A percentile compares a stretch with the other conserved stretches of the same genome.
These are phyloP conservation scores for Boletus rex-veris DNA, from an alignment of 768 basidiomycete genomes.

Conservation along the genomic window DNA sequence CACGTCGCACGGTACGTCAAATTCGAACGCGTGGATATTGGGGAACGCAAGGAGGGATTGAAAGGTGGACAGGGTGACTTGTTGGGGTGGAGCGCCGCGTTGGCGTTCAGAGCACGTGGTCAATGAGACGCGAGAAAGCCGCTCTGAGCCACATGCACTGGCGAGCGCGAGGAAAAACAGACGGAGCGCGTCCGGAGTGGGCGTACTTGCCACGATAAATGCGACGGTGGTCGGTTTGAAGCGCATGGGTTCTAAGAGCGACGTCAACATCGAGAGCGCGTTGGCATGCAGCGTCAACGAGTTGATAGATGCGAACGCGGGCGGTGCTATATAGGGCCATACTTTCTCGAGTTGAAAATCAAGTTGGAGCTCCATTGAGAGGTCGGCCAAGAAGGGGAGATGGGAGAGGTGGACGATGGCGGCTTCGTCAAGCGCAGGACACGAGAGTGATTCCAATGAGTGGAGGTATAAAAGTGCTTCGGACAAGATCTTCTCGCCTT, in stretches of 20 bases:
- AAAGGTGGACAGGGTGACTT: constrained; percentile 15
- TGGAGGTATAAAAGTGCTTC: constrained; percentile 17
- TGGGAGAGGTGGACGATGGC: constrained; percentile 24
- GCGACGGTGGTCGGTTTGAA: constrained; percentile 13
- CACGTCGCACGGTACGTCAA: constrained; percentile 21
- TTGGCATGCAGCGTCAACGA: constrained; percentile 8
- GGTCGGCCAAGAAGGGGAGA: constrained; percentile 13
- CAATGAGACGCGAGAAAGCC: constrained; percentile 10
- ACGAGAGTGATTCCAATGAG: constrained; percentile 15
- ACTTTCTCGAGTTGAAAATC: constrained; percentile 16
- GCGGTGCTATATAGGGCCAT: constrained; percentile 5
- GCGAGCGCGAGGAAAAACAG: constrained; percentile 21
- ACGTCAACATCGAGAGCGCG: constrained; percentile 17
- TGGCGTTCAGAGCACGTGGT: background rate
- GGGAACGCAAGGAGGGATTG: constrained; percentile 16
- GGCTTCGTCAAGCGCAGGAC: constrained; percentile 18
- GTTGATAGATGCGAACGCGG: constrained; percentile 14
- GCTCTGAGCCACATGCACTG: constrained; percentile 8
- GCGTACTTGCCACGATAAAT: constrained; percentile 10
- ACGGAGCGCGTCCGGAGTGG: constrained; percentile 17
- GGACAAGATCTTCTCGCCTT: constrained; percentile 21
- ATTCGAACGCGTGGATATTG: constrained; percentile 8
- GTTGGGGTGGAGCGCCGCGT: background rate
- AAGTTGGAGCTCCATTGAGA: constrained; percentile 13
- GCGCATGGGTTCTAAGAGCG: constrained; percentile 18